Percentiles rank a stretch among this genome's conserved stretches.
phyloP scores from a whole-genome alignment of 31 red algal species.

The Pterothamnion heteromorphum region DNA sequence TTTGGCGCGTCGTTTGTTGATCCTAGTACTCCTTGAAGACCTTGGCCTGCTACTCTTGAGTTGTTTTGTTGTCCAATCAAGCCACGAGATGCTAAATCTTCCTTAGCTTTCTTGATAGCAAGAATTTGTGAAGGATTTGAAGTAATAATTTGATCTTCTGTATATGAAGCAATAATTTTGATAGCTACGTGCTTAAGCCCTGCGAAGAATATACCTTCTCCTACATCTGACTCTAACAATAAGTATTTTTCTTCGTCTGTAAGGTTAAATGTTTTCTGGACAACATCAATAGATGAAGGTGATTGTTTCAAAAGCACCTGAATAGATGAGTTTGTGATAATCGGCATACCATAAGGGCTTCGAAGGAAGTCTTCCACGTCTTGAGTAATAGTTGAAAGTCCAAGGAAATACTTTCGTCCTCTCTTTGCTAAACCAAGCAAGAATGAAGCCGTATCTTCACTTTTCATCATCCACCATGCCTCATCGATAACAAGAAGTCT shows the following conservation, averaged over 20 bases:
- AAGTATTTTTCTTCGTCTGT: slow-evolving; percentile 24
- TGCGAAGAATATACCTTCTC: slow-evolving; percentile 16
- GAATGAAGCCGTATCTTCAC: not conserved
- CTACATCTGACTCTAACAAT: not conserved
- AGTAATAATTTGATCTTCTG: slow-evolving; percentile 14
- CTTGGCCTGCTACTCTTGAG: too few species aligned
- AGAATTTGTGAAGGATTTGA: not conserved
- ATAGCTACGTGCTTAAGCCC: not conserved
- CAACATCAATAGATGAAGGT: not conserved
- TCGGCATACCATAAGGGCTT: not conserved
- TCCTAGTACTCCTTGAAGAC: too few species aligned
- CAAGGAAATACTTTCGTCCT: slow-evolving; percentile 18
- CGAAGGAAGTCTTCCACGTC: not conserved
- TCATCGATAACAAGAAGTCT: not conserved
- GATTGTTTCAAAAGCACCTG: slow-evolving; percentile 6
- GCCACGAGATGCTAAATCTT: not conserved
- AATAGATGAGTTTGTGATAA: not conserved
- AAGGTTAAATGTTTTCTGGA: not conserved
- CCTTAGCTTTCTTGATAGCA: not conserved
- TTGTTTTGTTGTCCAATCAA: too few species aligned
- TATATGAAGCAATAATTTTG: slow-evolving; percentile 20
- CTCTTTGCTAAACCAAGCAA: not conserved
- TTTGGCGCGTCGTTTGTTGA: too few species aligned
- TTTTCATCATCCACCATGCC: slow-evolving; percentile 3
- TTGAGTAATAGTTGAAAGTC: slow-evolving; percentile 6